Evolutionary conservation across 192 early-diverging fungal species (phyloP).

Genomic region (Backusella morwellensis): DNA sequence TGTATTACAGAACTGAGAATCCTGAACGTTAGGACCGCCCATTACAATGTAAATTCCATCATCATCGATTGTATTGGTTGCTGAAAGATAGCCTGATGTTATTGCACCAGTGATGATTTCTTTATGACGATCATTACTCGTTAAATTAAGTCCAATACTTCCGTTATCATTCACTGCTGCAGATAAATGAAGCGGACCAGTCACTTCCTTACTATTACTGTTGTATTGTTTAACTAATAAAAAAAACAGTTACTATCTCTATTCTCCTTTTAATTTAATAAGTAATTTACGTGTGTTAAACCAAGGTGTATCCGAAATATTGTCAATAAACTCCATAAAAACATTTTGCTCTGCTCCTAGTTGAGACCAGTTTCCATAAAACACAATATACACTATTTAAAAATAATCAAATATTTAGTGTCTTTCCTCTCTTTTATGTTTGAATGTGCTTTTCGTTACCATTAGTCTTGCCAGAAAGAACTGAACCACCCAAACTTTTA

Average conservation of each 20-base stretch:
- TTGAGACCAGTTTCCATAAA: constrained; percentile 27
- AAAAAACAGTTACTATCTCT: neutral
- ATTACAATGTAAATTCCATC: constrained; percentile 26
- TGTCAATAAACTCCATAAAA: constrained; percentile 23
- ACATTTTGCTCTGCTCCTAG: constrained; percentile 1
- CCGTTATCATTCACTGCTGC: constrained; percentile 24
- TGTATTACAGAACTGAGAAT: constrained; percentile 24
- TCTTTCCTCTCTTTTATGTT: neutral
- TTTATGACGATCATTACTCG: constrained; percentile 9
- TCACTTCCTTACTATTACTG: constrained; percentile 4
- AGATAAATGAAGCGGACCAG: constrained; percentile 19
- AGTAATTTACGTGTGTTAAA: constrained; percentile 14
- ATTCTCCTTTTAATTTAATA: neutral
- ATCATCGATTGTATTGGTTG: constrained; percentile 17
- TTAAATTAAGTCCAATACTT: constrained; percentile 17
- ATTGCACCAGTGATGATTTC: constrained; percentile 25
- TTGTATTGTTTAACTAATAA: constrained; percentile 13
- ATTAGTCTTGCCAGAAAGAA: constrained; percentile 9
- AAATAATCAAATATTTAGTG: neutral
- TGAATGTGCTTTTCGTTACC: neutral
- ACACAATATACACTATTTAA: constrained; percentile 20
- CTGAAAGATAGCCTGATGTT: constrained; percentile 15
- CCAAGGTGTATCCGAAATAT: constrained; percentile 15
- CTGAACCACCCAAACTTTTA: neutral
- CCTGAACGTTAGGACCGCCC: constrained; percentile 21